Conservation (phyloP, 2,329 filamentous ascomycete species). For the Massarina eburnea region DNA sequence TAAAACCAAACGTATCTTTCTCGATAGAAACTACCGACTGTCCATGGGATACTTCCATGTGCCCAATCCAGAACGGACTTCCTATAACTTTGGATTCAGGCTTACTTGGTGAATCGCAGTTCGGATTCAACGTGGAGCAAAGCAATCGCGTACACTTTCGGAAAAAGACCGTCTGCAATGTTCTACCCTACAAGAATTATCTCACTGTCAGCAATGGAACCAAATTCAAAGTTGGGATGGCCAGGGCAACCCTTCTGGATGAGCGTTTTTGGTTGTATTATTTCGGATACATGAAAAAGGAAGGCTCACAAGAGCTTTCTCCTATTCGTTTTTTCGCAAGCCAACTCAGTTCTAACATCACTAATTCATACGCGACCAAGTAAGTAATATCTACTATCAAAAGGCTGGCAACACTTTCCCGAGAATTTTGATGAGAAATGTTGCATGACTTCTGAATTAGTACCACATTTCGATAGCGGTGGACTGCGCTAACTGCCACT, state of each 20-base stretch:
- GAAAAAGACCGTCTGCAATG: conserved; percentile 8
- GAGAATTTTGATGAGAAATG: too few species aligned
- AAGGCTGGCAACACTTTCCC: not conserved
- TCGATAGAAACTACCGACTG: not conserved
- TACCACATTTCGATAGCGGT: not conserved
- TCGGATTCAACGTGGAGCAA: conserved; percentile 8
- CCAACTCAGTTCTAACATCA: not conserved
- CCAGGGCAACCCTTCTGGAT: not conserved
- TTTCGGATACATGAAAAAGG: not conserved
- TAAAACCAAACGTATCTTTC: conserved; percentile 1
- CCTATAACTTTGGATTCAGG: conserved; percentile 16
- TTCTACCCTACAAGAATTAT: conserved; percentile 1
- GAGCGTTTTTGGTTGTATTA: not conserved
- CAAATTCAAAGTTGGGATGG: too few species aligned
- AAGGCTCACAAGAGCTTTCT: not conserved
- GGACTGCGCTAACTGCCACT: too few species aligned
- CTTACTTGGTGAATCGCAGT: conserved; percentile 9
- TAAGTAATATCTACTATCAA: not conserved
- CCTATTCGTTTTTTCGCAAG: not conserved
- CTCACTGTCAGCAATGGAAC: not conserved
- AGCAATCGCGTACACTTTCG: conserved; percentile 8
- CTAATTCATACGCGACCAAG: not conserved
- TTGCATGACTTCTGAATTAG: not conserved
- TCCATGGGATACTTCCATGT: conserved; percentile 7
- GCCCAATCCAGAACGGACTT: conserved; percentile 1